Conservation (phyloP, 805 yeast species). For the Starmerella potacharoeniae region DNA sequence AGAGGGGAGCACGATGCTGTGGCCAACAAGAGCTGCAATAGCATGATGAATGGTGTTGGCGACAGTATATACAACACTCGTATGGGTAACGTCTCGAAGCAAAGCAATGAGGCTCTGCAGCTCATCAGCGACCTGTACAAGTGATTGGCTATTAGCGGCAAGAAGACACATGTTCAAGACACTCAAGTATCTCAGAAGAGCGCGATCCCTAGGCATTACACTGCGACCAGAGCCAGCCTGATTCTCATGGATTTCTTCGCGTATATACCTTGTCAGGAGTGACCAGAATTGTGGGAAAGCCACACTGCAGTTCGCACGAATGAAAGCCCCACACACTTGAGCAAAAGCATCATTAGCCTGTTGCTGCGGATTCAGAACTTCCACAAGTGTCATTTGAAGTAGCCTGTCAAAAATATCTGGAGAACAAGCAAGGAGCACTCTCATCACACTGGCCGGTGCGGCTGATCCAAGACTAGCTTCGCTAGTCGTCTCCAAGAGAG, state of each 20-base stretch:
- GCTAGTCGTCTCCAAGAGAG: slow-evolving; percentile 45
- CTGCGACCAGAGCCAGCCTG: slow-evolving; percentile 68
- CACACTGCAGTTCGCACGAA: slow-evolving; percentile 47
- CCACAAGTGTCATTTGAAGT: slow-evolving; percentile 32
- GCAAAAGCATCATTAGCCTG: slow-evolving; percentile 54
- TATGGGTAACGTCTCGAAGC: slow-evolving; percentile 40
- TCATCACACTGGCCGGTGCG: slow-evolving; percentile 11
- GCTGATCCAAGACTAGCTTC: slow-evolving; percentile 13
- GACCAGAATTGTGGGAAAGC: slow-evolving; percentile 38
- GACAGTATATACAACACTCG: slow-evolving; percentile 53
- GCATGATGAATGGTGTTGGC: slow-evolving; percentile 58
- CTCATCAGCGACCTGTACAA: slow-evolving; percentile 37
- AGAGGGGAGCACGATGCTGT: slow-evolving; percentile 5
- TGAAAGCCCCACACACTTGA: slow-evolving; percentile 59
- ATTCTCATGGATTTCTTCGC: slow-evolving; percentile 58
- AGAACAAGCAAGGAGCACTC: slow-evolving; percentile 20
- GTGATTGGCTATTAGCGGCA: slow-evolving; percentile 43
- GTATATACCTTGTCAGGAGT: slow-evolving; percentile 41
- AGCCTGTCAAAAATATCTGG: slow-evolving; percentile 24
- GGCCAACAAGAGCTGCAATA: slow-evolving; percentile 44
- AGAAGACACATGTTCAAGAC: slow-evolving; percentile 60
- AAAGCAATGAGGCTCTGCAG: slow-evolving; percentile 37
- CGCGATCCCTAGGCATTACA: slow-evolving; percentile 64
- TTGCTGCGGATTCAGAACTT: slow-evolving; percentile 45
- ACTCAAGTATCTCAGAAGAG: slow-evolving; percentile 57